Percentiles rank a stretch among this genome's conserved stretches.
phyloP scores from a whole-genome alignment of 805 yeast genomes.

The Candida coquimbonensis region DNA sequence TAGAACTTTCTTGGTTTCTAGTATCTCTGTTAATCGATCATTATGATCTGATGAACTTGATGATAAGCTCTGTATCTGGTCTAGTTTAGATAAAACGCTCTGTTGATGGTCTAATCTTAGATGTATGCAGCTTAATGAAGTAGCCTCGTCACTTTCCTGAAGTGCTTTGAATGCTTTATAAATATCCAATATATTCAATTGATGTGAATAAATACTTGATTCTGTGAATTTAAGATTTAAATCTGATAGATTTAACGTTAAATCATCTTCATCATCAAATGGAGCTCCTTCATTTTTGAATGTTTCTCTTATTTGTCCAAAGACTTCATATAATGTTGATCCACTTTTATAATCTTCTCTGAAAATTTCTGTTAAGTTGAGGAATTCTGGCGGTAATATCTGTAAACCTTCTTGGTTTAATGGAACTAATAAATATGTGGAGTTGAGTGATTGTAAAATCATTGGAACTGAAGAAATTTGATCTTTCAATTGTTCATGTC shows the following conservation, averaged over 20 bases:
- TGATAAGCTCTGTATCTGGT: too few relatives aligned
- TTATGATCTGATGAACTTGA: too few relatives aligned
- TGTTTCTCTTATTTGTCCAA: constrained; percentile 13
- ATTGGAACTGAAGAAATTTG: constrained; percentile 13
- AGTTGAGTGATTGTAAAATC: constrained; percentile 13
- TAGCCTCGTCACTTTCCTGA: constrained; percentile 1
- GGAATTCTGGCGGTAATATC: neutral
- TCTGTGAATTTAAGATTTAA: constrained; percentile 14
- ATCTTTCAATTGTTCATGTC: neutral
- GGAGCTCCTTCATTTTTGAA: constrained; percentile 14
- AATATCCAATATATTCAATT: constrained; percentile 14
- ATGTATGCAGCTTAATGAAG: constrained; percentile 8
- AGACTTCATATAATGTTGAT: constrained; percentile 10
- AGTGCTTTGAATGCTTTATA: constrained; percentile 11
- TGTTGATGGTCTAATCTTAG: constrained; percentile 11
- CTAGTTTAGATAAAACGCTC: constrained; percentile 5
- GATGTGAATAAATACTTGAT: constrained; percentile 14
- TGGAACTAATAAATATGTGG: constrained; percentile 18
- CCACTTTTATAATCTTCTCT: constrained; percentile 14
- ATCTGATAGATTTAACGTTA: constrained; percentile 15
- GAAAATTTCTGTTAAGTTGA: constrained; percentile 3
- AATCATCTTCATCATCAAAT: constrained; percentile 16
- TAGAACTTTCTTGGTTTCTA: too few relatives aligned
- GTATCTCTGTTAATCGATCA: too few relatives aligned
- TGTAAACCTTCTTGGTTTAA: constrained; percentile 1